Evolutionary conservation across 441 rosid genomes (phyloP), one percentile per base, ranked within the genome.

Genomic region (Mallotus repandus): DNA sequence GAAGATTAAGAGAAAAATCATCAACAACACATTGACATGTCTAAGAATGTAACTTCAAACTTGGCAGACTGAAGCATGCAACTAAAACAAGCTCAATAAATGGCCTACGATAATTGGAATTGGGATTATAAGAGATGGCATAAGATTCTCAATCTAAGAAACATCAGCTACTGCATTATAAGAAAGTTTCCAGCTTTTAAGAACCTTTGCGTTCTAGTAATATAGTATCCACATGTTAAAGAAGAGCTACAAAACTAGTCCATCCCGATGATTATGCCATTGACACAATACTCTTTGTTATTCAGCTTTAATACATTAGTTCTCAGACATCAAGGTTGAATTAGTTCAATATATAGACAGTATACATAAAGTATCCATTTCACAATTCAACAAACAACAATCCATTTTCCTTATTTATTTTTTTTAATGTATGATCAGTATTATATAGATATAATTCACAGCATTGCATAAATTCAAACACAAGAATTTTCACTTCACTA

Each of bases 1-100:
- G 45, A 48, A 52, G 19, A 22, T 15, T 52, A 63, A 68, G 13
- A 66, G 18, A 54, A 45, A 54, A 64, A 69, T 19, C 41, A 68
- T 45, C 46, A 18, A 63, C 50, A 54, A 63, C 50, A 54, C 7
- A 7, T 62, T 6, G 62, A 25, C 57, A 61, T 68, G 65, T 45
- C 9, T 9, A 29, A 38, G 19, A 52, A 58, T 45, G 13, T 32
- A 71, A 43, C 59, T 71, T 32, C 58, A 45, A 22, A 48, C 21
- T 25, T n/a, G 22, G 67, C 22, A 66, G 59, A 52, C 22, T 46
- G 41, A 5, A 55, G 49, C 3, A 38, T 45, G 57, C 22, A 57
- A 58, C 5, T 58, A 52, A 10, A 58, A 58, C 53, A 14, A 35
- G 11, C 9, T 59, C 43, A 21, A 70, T 9, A 21, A 21, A 43